Base-by-base conservation (phyloP, 2,329 filamentous ascomycete species). In the Neofusicoccum sp. region DNA sequence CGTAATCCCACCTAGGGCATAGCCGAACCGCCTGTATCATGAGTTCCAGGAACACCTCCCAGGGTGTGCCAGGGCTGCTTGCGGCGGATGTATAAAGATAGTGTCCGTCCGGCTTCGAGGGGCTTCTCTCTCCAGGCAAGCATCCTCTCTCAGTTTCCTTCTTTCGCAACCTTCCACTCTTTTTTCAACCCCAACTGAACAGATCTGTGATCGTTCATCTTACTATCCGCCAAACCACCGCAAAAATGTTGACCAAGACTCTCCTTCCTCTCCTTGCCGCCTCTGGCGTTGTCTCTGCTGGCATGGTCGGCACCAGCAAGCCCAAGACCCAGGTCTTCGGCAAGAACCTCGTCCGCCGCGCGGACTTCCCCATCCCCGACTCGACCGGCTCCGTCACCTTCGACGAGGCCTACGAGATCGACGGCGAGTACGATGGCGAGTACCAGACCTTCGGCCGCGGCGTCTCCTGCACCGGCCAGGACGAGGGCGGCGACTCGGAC, bases 401-500 rank as follows among this genome's bases (percentile, higher is more conserved):
- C 36, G 60, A 61, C 34, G 60, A 53, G n/a, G 38, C 60, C n/a
- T 31, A 61, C 16, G 49, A 61, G 60, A 36, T 61, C 28, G 33
- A 41, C 12, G 60, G 60, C 31, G 43, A 47, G 40, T 61, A 48
- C 51, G 60, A 61, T 43, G 60, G 60, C 36, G 49, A 44, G 38
- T 56, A 57, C 51, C 31, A 61, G 60, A 61, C 60, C 33, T 61
- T 48, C 34, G 60, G 51, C 51, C 60, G 60, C 57, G 60, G 60
- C 49, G 60, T 61, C 7, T 30, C 26, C 41, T 61, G 60, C 60
- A 73, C 67, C 20, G 75, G 70, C 16, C 77, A 81, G 58, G 67
- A 66, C 8, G 79, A 82, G 66, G 78, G 79, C 60, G 77, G 73
- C 53, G 70, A 77, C 61, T 63, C 70, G 0, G 80, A 81, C 56